Percentiles rank a stretch among this genome's conserved stretches.
These are phyloP conservation scores for Mariannaea elegans DNA, from an alignment of 2,329 filamentous ascomycete genomes.

Conservation along the genomic window DNA sequence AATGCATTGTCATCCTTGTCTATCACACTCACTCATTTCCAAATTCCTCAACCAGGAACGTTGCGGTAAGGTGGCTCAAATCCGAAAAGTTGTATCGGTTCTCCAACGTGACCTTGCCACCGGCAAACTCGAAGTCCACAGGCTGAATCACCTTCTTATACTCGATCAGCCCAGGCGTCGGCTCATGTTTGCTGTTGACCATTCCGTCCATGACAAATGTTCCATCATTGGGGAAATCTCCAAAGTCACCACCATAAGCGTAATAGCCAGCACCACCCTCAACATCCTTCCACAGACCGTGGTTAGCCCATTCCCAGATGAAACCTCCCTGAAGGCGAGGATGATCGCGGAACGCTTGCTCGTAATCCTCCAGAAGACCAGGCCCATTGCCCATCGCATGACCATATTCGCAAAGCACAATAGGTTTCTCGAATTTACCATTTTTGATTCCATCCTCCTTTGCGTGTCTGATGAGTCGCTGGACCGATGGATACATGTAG, in stretches of 20 bases:
- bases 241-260: slow-evolving; percentile 70
- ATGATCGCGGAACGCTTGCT: slow-evolving; percentile 68
- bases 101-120: slow-evolving; percentile 49
- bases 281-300: slow-evolving; percentile 61
- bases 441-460: slow-evolving; percentile 54
- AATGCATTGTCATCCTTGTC: background rate
- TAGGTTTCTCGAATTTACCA: slow-evolving; percentile 62
- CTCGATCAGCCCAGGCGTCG: slow-evolving; percentile 65
- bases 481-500: slow-evolving; percentile 70
- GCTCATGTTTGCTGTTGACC: slow-evolving; percentile 60
- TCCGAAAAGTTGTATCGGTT: slow-evolving; percentile 61
- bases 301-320: slow-evolving; percentile 74
- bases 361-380: slow-evolving; percentile 74
- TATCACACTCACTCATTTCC: slow-evolving; percentile 48
- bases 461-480: slow-evolving; percentile 58
- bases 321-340: slow-evolving; percentile 72
- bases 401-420: slow-evolving; percentile 66
- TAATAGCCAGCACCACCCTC: slow-evolving; percentile 60
- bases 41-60: slow-evolving; percentile 56
- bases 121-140: slow-evolving; percentile 52
- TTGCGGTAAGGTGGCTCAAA: slow-evolving; percentile 52
- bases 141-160: slow-evolving; percentile 67
- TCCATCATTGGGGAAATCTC: slow-evolving; percentile 66
- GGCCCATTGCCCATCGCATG: slow-evolving; percentile 81
- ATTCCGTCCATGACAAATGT: slow-evolving; percentile 72